Percentiles rank a stretch among this genome's conserved stretches.
Conservation (phyloP, 441 rosid genomes). For the Erodium trifolium region DNA sequence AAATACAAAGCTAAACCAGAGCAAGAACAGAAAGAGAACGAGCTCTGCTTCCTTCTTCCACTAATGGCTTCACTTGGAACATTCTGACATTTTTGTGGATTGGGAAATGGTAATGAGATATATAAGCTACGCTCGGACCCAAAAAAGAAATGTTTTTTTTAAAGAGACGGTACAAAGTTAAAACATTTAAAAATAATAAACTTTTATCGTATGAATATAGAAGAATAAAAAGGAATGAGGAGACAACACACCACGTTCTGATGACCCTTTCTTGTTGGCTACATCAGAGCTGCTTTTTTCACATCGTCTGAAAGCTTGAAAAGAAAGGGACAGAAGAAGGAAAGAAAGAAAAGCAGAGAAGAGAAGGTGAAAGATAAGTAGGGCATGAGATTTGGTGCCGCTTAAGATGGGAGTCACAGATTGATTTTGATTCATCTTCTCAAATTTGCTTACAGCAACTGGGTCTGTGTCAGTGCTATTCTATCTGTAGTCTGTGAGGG, state of each 20-base stretch:
- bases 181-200: too few relatives aligned
- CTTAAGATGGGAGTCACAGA: slow-evolving; percentile 1
- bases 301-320: slow-evolving; percentile 4
- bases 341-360: neutral
- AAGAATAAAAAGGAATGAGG: slow-evolving; percentile 16
- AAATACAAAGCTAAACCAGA: slow-evolving; percentile 1
- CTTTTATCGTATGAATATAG: slow-evolving; percentile 5
- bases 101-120: slow-evolving; percentile 1
- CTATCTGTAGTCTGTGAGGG: neutral
- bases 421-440: neutral
- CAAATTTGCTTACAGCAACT: slow-evolving; percentile 1
- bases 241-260: slow-evolving; percentile 27
- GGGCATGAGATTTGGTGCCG: slow-evolving; percentile 2
- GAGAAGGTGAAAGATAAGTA: slow-evolving; percentile 4
- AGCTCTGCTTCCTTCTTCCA: slow-evolving; percentile 2
- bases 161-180: slow-evolving; percentile 2
- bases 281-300: slow-evolving; percentile 14
- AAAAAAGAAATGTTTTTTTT: neutral
- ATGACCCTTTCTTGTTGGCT: slow-evolving; percentile 27
- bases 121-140: neutral
- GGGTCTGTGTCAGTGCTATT: slow-evolving; percentile 6
- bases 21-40: neutral
- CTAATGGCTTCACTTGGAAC: neutral
- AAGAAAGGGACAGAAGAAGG: neutral
- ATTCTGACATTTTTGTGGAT: neutral